These are phyloP conservation scores for Fusarium sambucinum DNA, from an alignment of 2,329 filamentous ascomycete species.

Conservation along the genomic window DNA sequence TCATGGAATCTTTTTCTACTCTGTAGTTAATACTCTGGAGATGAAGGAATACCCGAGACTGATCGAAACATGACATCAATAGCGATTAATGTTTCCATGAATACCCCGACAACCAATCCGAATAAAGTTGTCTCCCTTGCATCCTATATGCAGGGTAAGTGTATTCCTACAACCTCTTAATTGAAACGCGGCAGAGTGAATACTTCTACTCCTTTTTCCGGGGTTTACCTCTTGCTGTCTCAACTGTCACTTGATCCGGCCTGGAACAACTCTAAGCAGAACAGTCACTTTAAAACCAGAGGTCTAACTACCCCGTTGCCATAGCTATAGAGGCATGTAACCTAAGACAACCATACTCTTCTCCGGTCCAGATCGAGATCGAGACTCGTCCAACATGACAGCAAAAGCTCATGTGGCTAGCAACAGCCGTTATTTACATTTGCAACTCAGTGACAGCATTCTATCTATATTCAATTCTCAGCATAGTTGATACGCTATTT, in stretches of 20 bases:
- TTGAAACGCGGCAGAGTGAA: neutral
- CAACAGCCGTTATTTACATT: neutral
- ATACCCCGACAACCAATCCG: too few species aligned
- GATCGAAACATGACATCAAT: neutral
- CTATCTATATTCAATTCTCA: neutral
- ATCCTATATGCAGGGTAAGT: neutral
- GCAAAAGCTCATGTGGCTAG: neutral
- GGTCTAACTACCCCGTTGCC: neutral
- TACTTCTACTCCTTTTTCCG: neutral
- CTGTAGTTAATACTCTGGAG: neutral
- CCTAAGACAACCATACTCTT: neutral
- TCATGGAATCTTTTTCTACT: constrained; percentile 17
- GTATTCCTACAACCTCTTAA: neutral
- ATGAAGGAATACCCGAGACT: neutral
- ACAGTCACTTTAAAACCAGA: neutral
- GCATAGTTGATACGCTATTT: neutral
- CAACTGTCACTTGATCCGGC: neutral
- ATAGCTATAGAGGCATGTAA: neutral
- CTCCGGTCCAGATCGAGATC: too few species aligned
- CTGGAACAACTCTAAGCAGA: neutral
- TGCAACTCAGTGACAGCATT: neutral
- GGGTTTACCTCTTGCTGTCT: neutral
- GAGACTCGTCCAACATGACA: too few species aligned
- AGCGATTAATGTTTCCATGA: too few species aligned
- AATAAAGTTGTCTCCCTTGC: neutral